These are phyloP conservation scores for Tricholoma sp. DNA, from an alignment of 768 basidiomycete species.

Conservation along the genomic window DNA sequence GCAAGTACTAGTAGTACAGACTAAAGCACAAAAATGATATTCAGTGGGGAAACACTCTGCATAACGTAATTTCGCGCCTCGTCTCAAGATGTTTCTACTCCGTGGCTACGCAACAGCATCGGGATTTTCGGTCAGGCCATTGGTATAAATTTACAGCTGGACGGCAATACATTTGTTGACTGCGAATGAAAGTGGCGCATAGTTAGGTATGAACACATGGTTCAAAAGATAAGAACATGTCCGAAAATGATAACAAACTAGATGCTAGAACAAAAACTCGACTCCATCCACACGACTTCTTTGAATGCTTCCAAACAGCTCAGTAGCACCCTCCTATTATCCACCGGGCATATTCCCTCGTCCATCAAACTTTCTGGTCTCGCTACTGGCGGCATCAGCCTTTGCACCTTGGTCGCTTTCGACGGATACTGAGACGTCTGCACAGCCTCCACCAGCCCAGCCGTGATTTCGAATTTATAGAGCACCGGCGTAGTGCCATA, in stretches of 20 bases:
- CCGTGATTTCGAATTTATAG: conserved; percentile 13
- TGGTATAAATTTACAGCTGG: too few species aligned
- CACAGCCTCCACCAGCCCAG: conserved; percentile 13
- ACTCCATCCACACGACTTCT: conserved; percentile 9
- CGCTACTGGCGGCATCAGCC: conserved; percentile 5
- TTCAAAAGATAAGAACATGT: too few species aligned
- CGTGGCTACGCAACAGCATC: too few species aligned
- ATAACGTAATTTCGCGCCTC: too few species aligned
- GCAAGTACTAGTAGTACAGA: too few species aligned
- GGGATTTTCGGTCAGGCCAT: too few species aligned
- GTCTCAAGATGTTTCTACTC: too few species aligned
- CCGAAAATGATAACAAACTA: background rate
- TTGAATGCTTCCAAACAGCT: conserved; percentile 14
- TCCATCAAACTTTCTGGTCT: background rate
- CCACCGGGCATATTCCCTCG: conserved; percentile 11
- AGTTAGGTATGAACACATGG: too few species aligned
- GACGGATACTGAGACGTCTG: conserved; percentile 13
- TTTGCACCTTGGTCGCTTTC: conserved; percentile 7
- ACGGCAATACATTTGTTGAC: too few species aligned
- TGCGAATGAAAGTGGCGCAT: too few species aligned
- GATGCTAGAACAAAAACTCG: background rate
- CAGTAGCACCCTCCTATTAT: conserved; percentile 10
- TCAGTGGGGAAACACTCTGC: too few species aligned
- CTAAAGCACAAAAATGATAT: too few species aligned
- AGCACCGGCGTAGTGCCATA: conserved; percentile 12